These are phyloP conservation scores for Eremothecium cymbalariae DNA, from an alignment of 1,139 yeast genomes.

Conservation along the genomic window DNA sequence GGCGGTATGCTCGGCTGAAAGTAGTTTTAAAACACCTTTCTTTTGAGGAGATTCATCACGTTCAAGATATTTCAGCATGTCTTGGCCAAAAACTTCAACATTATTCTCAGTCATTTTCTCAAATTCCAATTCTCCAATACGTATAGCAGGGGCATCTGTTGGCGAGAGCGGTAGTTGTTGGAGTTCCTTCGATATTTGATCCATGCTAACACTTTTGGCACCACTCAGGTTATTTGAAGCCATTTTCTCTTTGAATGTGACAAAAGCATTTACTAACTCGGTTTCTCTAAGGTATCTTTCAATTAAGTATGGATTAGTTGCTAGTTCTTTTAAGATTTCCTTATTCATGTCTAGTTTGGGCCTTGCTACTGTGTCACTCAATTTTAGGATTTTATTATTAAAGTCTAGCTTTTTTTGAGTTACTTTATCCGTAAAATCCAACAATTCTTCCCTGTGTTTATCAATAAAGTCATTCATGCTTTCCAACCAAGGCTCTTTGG, in stretches of 20 bases:
- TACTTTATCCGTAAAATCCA: constrained; percentile 61
- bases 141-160: constrained; percentile 7
- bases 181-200: constrained; percentile 11
- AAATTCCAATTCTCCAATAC: constrained; percentile 29
- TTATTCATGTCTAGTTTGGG: constrained; percentile 37
- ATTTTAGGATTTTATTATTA: constrained; percentile 47
- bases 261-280: constrained; percentile 44
- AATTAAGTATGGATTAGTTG: constrained; percentile 59
- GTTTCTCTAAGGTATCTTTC: constrained; percentile 58
- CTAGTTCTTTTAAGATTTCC: constrained; percentile 48
- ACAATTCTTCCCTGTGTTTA: constrained; percentile 48
- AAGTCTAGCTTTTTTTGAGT: constrained; percentile 66
- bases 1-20: constrained; percentile 7
- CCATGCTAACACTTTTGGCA: constrained; percentile 9
- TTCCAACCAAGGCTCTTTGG: constrained; percentile 76
- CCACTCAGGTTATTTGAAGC: background rate
- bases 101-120: constrained; percentile 30
- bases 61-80: constrained; percentile 20
- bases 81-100: constrained; percentile 28
- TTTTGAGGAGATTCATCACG: constrained; percentile 13
- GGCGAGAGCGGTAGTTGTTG: constrained; percentile 3
- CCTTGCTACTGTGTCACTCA: constrained; percentile 33
- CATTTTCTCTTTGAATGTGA: constrained; percentile 16
- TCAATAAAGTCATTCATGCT: constrained; percentile 61
- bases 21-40: constrained; percentile 4